These are phyloP conservation scores for Cardamine resedifolia DNA, from an alignment of 345 rosid genomes.

Conservation along the genomic window DNA sequence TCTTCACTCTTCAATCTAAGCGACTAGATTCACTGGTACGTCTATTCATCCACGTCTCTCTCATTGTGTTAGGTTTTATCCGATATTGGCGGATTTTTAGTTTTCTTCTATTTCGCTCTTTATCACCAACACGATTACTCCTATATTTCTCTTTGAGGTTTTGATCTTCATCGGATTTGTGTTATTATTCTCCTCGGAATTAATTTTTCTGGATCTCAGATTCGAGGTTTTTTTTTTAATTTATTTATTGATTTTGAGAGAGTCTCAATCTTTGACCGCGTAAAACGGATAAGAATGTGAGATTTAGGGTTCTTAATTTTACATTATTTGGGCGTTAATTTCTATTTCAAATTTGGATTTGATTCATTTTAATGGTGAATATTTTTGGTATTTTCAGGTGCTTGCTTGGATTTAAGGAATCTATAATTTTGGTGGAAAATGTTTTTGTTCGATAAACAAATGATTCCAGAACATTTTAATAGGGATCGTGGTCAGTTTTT, in stretches of 20 bases:
- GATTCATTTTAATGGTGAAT: conserved; percentile 2
- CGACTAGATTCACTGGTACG: conserved; percentile 44
- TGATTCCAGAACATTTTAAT: conserved; percentile 22
- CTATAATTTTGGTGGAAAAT: conserved; percentile 5
- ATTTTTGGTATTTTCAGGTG: conserved; percentile 31
- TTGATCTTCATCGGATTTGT: conserved; percentile 30
- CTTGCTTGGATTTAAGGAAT: background rate
- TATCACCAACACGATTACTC: conserved; percentile 5
- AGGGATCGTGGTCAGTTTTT: conserved; percentile 36
- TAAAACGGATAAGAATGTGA: conserved; percentile 29
- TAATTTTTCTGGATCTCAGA: conserved; percentile 18
- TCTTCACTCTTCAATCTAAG: conserved; percentile 49
- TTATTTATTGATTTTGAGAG: background rate
- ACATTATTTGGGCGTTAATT: conserved; percentile 14
- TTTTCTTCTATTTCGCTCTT: background rate
- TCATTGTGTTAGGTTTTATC: conserved; percentile 5
- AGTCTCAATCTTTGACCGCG: background rate
- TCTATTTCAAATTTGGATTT: background rate
- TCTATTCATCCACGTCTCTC: conserved; percentile 7
- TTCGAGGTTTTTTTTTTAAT: conserved; percentile 15
- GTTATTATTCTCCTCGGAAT: background rate
- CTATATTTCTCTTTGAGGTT: background rate
- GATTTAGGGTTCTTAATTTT: conserved; percentile 13
- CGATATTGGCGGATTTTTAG: conserved; percentile 6
- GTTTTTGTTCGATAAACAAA: conserved; percentile 29